phyloP scores from a whole-genome alignment of 2,329 filamentous ascomycete species.

The Calonectria hongkongensis region DNA sequence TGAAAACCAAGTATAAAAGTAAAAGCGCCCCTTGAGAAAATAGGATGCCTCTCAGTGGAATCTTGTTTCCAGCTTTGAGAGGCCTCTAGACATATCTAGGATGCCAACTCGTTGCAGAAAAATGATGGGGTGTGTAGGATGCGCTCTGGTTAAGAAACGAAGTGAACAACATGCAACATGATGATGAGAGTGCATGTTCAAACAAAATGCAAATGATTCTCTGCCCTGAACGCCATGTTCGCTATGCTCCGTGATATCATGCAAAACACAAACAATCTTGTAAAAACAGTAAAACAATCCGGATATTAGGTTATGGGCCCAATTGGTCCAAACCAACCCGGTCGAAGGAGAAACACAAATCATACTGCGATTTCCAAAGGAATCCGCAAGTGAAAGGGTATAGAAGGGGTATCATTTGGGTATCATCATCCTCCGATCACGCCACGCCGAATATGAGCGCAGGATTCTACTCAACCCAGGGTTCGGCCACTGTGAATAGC shows the following conservation, averaged over 20 bases:
- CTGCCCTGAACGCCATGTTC: constrained; percentile 61
- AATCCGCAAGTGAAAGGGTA: constrained; percentile 49
- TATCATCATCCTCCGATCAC: constrained; percentile 50
- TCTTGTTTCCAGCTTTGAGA: constrained; percentile 36
- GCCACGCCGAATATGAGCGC: constrained; percentile 43
- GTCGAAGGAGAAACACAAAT: constrained; percentile 49
- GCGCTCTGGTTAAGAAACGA: constrained; percentile 42
- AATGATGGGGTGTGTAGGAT: constrained; percentile 28
- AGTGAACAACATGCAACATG: constrained; percentile 42
- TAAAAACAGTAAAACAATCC: constrained; percentile 40
- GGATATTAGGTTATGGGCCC: constrained; percentile 39
- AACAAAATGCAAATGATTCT: constrained; percentile 51
- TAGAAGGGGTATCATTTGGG: constrained; percentile 58
- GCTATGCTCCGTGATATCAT: constrained; percentile 63
- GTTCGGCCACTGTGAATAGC: constrained; percentile 73
- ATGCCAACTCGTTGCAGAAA: constrained; percentile 17
- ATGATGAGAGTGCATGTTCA: constrained; percentile 46
- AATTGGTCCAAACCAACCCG: constrained; percentile 43
- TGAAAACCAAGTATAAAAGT: constrained; percentile 27
- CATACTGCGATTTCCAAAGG: constrained; percentile 42
- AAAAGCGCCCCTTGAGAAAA: constrained; percentile 35
- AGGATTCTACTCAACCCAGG: constrained; percentile 65
- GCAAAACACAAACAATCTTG: constrained; percentile 47
- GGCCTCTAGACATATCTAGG: constrained; percentile 40
- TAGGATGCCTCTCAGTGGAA: constrained; percentile 42